Evolutionary conservation across 192 early-diverging fungal genomes (phyloP).

Genomic region (Funneliformis mosseae): DNA sequence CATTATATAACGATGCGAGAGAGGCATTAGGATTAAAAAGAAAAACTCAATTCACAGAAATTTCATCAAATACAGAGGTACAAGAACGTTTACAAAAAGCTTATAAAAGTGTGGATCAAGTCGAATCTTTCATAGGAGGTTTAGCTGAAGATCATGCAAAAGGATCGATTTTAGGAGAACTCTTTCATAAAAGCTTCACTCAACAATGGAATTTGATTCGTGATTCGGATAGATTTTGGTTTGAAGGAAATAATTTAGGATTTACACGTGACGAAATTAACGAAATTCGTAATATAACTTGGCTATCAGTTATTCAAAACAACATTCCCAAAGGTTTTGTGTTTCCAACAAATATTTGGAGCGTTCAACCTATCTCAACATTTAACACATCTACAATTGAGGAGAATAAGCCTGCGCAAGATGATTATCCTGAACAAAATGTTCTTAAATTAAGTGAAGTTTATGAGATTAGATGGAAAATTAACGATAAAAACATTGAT

Average conservation of each 20-base stretch:
- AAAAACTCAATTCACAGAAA: neutral
- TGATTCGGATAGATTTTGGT: conserved; percentile 59
- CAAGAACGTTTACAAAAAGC: neutral
- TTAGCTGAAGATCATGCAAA: conserved; percentile 11
- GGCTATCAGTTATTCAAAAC: conserved; percentile 10
- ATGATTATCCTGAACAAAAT: neutral
- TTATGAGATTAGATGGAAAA: neutral
- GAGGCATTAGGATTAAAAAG: neutral
- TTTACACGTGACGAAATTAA: conserved; percentile 45
- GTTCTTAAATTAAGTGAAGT: neutral
- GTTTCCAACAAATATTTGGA: conserved; percentile 8
- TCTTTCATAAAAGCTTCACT: neutral
- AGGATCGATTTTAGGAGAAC: neutral
- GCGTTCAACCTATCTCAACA: neutral
- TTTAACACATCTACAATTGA: neutral
- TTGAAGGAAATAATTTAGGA: conserved; percentile 37
- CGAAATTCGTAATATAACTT: conserved; percentile 32
- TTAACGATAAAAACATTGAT: neutral
- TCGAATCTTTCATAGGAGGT: conserved; percentile 28
- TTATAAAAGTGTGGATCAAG: conserved; percentile 19
- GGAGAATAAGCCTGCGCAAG: too few relatives aligned
- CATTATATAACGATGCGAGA: conserved; percentile 33
- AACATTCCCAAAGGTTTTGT: neutral
- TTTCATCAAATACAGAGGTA: conserved; percentile 14
- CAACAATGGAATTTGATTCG: conserved; percentile 45